phyloP scores from a whole-genome alignment of 2,329 filamentous ascomycete species.

The Penicillium sp. region DNA sequence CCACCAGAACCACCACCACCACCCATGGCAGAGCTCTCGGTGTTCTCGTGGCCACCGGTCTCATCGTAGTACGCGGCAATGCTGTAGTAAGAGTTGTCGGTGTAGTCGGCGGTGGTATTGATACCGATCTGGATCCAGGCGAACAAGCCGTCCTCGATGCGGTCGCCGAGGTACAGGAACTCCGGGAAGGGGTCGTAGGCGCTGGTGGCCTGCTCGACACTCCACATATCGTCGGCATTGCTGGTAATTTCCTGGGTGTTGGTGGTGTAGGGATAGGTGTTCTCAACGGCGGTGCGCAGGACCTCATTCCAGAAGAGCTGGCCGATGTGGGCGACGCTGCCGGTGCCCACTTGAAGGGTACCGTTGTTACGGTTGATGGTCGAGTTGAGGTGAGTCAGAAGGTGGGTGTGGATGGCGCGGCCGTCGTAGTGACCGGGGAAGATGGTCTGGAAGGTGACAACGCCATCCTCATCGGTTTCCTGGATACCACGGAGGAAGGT shows the following conservation, averaged over 20 bases:
- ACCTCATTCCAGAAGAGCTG: conserved; percentile 46
- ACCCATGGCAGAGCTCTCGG: no score
- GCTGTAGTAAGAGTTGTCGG: conserved; percentile 17
- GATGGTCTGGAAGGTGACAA: conserved; percentile 43
- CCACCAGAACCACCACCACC: no score
- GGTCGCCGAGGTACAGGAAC: conserved; percentile 47
- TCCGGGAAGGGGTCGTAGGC: conserved; percentile 47
- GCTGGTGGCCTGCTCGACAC: conserved; percentile 35
- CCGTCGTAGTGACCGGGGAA: conserved; percentile 43
- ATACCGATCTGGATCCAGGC: conserved; percentile 45
- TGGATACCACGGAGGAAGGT: conserved; percentile 46
- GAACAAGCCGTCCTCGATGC: conserved; percentile 41
- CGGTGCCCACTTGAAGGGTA: conserved; percentile 36
- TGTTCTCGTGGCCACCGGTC: no score
- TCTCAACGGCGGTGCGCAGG: conserved; percentile 39
- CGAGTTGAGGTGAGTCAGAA: conserved; percentile 38
- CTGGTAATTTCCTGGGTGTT: conserved; percentile 28
- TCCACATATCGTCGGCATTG: conserved; percentile 39
- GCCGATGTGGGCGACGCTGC: conserved; percentile 41
- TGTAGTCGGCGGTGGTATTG: conserved; percentile 31
- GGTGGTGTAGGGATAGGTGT: conserved; percentile 32
- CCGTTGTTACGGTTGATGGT: conserved; percentile 39
- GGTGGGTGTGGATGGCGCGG: conserved; percentile 44
- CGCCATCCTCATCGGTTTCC: conserved; percentile 40
- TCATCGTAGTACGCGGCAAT: conserved; percentile 16